Base-by-base conservation (phyloP, 1,139 yeast genomes). In the Nakaseomyces kungkrabaensis region DNA sequence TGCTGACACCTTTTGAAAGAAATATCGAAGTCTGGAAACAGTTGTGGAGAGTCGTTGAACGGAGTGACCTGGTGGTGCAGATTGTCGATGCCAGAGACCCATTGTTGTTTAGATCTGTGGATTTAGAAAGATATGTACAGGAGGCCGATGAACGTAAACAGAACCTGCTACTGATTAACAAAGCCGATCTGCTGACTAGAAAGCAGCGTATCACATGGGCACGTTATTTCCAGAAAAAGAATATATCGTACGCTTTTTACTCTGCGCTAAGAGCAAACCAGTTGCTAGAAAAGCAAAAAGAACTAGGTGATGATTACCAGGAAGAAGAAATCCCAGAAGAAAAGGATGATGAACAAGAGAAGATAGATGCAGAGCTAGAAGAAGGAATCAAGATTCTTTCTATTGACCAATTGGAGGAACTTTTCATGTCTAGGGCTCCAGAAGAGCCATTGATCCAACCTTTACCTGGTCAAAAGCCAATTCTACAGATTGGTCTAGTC, bases 81-180 rank as follows among this genome's bases (percentile, higher is more conserved):
- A 94, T 94, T 72, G 98, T 92, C 33, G 99, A 94, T 72, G 97
- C 97, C 7, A 77, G 99, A 69, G 89, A 87, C 63, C 98, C 99
- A 3, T 71, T 90, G 52, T 75, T 89, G 55, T 94, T 88, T 72
- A 77, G 97, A 66, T 89, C 97, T 1, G 78, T 80, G 34, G 98
- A 94, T 70, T 76, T 94, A 65, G 98, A 87, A 55, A 75, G 70
- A 37, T 94, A 92, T 63, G 97, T 89, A 31, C 72, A 77, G 50
- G 95, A 85, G 56, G 67, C 87, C 45, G 83, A 85, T 56, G 78
- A 80, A 11, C 70, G 76, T 45, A 90, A 92, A 69, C 78, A 76
- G 57, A 90, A 86, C 62, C 72, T 94, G 60, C 73, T 94, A 59
- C 75, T 94, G 59, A 95, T 94, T 33, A 94, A 94, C 68, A 94